phyloP scores from a whole-genome alignment of 805 yeast genomes.

The Ascoidea asiatica region DNA sequence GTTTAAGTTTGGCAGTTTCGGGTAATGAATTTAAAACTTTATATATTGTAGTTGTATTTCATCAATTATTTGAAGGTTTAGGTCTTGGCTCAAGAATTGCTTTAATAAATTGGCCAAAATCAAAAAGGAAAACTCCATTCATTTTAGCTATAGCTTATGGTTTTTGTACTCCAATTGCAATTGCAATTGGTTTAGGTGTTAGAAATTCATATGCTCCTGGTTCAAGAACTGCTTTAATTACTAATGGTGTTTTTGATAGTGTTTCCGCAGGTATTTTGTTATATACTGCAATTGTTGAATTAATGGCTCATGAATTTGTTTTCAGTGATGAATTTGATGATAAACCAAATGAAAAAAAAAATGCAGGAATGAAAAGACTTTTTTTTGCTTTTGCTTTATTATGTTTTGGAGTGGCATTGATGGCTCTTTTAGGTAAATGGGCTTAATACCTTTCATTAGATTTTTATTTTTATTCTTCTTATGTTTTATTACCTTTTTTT shows the following conservation, averaged over 20 bases:
- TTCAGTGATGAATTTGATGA: conserved; percentile 52
- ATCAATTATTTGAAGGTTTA: conserved; percentile 69
- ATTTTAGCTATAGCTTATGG: conserved; percentile 35
- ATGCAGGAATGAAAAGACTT: conserved; percentile 28
- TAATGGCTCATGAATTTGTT: conserved; percentile 62
- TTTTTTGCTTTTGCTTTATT: conserved; percentile 27
- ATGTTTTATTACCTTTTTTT: too few relatives aligned
- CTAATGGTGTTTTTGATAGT: conserved; percentile 54
- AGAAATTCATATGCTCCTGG: conserved; percentile 47
- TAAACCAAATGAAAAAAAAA: conserved; percentile 18
- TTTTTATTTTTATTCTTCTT: too few relatives aligned
- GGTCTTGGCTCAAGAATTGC: conserved; percentile 66
- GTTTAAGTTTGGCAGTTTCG: conserved; percentile 48
- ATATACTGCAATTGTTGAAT: conserved; percentile 63
- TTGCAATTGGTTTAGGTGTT: conserved; percentile 69
- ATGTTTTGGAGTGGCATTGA: conserved; percentile 48
- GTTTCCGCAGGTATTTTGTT: conserved; percentile 60
- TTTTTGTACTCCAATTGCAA: conserved; percentile 52
- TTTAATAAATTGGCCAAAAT: conserved; percentile 38
- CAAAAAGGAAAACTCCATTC: conserved; percentile 31
- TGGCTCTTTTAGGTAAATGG: conserved; percentile 72
- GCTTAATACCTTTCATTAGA: conserved; percentile 24
- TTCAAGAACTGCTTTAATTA: conserved; percentile 37
- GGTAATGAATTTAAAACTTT: conserved; percentile 57
- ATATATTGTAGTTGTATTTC: conserved; percentile 56